These are phyloP conservation scores for Camellia oleifera DNA, from an alignment of 179 eudicot genomes.

Conservation along the genomic window DNA sequence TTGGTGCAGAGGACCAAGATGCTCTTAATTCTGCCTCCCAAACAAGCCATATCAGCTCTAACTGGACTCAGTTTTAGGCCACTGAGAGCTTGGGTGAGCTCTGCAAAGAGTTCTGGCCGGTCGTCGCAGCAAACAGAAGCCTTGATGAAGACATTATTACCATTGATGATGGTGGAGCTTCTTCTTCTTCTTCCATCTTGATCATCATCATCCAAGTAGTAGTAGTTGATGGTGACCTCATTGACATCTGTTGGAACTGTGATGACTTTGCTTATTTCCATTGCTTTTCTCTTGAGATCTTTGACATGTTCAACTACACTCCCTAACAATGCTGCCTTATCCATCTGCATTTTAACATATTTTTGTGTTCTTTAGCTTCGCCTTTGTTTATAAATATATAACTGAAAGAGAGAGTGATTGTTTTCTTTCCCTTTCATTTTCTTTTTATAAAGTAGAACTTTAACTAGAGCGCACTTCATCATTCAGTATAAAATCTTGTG, in stretches of 20 bases:
- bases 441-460: too few relatives aligned
- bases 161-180: slow-evolving; percentile 6
- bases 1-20: slow-evolving; percentile 43
- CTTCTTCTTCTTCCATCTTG: background rate
- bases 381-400: background rate
- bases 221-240: slow-evolving; percentile 51
- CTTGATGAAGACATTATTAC: slow-evolving; percentile 32
- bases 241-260: slow-evolving; percentile 64
- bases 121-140: slow-evolving; percentile 88
- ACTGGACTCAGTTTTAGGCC: slow-evolving; percentile 43
- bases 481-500: too few relatives aligned
- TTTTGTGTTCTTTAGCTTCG: background rate
- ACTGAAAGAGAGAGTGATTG: too few relatives aligned
- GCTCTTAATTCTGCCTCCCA: slow-evolving; percentile 73
- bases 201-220: slow-evolving; percentile 8
- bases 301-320: slow-evolving; percentile 67
- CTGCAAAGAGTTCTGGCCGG: slow-evolving; percentile 59
- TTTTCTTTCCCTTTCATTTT: too few relatives aligned
- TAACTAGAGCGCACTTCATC: too few relatives aligned
- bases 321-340: slow-evolving; percentile 79
- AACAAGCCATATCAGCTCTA: slow-evolving; percentile 59
- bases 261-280: slow-evolving; percentile 50
- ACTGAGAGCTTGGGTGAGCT: slow-evolving; percentile 56
- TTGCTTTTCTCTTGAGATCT: slow-evolving; percentile 49
- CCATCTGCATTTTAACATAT: slow-evolving; percentile 55